Evolutionary conservation across 1,139 yeast genomes (phyloP), one percentile per base, ranked within the genome.

Genomic region (Suhomyces guaymorum): DNA sequence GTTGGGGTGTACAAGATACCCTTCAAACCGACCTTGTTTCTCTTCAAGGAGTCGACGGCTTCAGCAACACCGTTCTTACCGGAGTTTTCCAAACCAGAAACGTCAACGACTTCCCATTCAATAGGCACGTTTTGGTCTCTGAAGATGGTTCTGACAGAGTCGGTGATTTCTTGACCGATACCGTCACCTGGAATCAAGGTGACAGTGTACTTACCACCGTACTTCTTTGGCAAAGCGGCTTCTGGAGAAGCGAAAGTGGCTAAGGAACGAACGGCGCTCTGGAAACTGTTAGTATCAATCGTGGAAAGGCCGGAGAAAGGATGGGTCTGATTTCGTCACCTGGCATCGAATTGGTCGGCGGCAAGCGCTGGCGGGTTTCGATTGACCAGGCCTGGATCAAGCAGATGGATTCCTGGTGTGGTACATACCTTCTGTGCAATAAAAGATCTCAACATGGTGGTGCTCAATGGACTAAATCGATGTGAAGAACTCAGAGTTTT

Each of bases 121-220:
- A 92, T 82, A 50, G 98, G 98, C 28, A 90, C 85, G 49, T 78
- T 82, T 66, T 80, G 83, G 47, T 87, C 80, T 61, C 82, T 77
- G 75, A 90, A 92, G 57, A 92, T 86, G 52, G 88, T 78, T 66
- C 85, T 82, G 46, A 92, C 98, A 24, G 97, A 84, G 64, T 86
- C 94, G 42, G 97, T 84, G 63, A 89, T 87, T 73, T 92, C 97
- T 61, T 83, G 84, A 66, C 98, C 98, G 49, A 90, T 84, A 78
- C 98, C 98, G 63, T 92, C 98, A 65, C 90, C 92, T 46, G 97
- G 97, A 55, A 92, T 84, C 62, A 92, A 75, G 38, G 97, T 89
- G 41, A 89, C 95, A 39, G 90, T 84, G 75, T 78, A 90, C 63
- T 82, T 83, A 47, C 96, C 96, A 52, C 97, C 97, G 69, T 88